Evolutionary conservation across 2,329 filamentous ascomycete genomes (phyloP).

Genomic region (Xylariaceae sp.): DNA sequence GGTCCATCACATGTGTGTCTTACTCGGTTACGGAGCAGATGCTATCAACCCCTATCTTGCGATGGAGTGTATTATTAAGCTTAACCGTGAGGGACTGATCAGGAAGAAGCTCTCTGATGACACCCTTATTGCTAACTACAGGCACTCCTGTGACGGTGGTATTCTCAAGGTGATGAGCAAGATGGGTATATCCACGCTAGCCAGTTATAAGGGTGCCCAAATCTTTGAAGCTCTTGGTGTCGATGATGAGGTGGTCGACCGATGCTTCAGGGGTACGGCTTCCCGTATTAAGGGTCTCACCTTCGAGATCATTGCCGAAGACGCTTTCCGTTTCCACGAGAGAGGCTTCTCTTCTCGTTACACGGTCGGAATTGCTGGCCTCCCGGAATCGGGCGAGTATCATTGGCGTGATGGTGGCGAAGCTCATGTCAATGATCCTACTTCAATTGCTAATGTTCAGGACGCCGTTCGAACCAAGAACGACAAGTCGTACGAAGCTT

Average conservation of each 20-base stretch:
- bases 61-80: slow-evolving; percentile 95
- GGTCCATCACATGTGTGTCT: slow-evolving; percentile 98
- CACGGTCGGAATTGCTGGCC: slow-evolving; percentile 75
- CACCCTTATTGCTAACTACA: slow-evolving; percentile 90
- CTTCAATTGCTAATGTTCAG: slow-evolving; percentile 94
- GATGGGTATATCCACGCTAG: slow-evolving; percentile 97
- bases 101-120: slow-evolving; percentile 85
- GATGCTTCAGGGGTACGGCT: slow-evolving; percentile 92
- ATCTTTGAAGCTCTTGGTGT: slow-evolving; percentile 96
- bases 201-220: slow-evolving; percentile 96
- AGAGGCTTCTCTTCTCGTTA: slow-evolving; percentile 83
- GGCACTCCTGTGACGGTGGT: slow-evolving; percentile 92
- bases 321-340: slow-evolving; percentile 93
- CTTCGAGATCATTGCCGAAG: slow-evolving; percentile 90
- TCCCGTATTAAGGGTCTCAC: slow-evolving; percentile 94
- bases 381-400: slow-evolving; percentile 93
- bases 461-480: slow-evolving; percentile 97
- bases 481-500: slow-evolving; percentile 97
- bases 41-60: slow-evolving; percentile 93
- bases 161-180: slow-evolving; percentile 99
- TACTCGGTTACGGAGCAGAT: slow-evolving; percentile 92
- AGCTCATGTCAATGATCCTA: slow-evolving; percentile 91
- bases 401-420: slow-evolving; percentile 98
- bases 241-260: slow-evolving; percentile 88
- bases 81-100: slow-evolving; percentile 90